Evolutionary conservation across 1,139 yeast genomes (phyloP), one percentile per base, ranked within the genome.

Genomic region (Zygotorulaspora mrakii): DNA sequence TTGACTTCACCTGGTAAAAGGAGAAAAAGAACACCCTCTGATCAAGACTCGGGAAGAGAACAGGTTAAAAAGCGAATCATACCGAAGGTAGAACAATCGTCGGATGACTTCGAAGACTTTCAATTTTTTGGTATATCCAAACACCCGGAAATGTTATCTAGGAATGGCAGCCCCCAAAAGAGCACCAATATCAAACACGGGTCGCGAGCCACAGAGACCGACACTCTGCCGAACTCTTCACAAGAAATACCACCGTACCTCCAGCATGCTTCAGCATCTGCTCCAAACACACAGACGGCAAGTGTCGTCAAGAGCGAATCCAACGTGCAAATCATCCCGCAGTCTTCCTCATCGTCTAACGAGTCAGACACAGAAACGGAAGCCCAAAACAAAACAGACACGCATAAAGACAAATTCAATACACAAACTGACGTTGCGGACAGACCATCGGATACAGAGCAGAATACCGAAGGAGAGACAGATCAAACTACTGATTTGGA

Each of bases 1-100:
- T 39, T 57, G 30, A 53, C 49, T 20, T 56, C 61, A 2, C 61
- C 61, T 9, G 58, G 59, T 2, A 56, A 50, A 35, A 45, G 54
- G 22, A 45, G 40, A 33, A 36, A 40, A 21, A 17, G 18, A 34
- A 17, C 20, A 13, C 32, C 31, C 24, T 27, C 33, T 14, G 21
- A n/a, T n/a, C n/a, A 35, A 8, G 35, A 26, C 7, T 10, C n/a
- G n/a, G 29, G 12, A 14, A 24, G 7, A 16, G 24, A 37, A 31
- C n/a, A 22, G 9, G 18, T 16, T 10, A 26, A 27, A 20, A 28
- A 31, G 5, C 23, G 22, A 12, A 12, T 32, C 6, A 7, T 21
- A 6, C 34, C 35, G 3, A 37, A 33, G 35, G 26, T 27, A 4
- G 32, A 33, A 28, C 12, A 13, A 17, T 27, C 25, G 18, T 27